A percentile compares a stretch with the other conserved stretches of the same genome.
These are phyloP conservation scores for Nosema muscidifuracis DNA, from an alignment of 371 early-diverging fungal species.

Conservation along the genomic window DNA sequence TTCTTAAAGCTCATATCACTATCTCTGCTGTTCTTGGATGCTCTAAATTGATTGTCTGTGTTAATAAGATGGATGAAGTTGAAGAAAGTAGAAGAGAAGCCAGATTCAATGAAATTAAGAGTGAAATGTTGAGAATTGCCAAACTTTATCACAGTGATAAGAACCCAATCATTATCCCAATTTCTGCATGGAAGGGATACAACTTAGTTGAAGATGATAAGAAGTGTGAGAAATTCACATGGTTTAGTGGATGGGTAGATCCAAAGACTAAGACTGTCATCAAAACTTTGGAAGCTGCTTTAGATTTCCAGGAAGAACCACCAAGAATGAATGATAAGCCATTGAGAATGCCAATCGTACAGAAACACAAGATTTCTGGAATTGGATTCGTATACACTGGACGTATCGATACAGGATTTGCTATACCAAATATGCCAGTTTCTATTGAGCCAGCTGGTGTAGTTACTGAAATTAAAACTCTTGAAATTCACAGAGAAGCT, in stretches of 20 bases:
- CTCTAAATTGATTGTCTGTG: constrained; percentile 81
- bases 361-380: constrained; percentile 91
- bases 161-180: constrained; percentile 74
- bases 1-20: constrained; percentile 92
- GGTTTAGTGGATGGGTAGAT: constrained; percentile 65
- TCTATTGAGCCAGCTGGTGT: constrained; percentile 52
- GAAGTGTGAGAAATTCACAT: constrained; percentile 70
- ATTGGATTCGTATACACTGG: constrained; percentile 96
- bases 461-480: constrained; percentile 55
- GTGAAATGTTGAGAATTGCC: constrained; percentile 92
- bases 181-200: constrained; percentile 81
- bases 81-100: constrained; percentile 71
- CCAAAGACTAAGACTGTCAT: constrained; percentile 65
- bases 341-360: constrained; percentile 81
- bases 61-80: constrained; percentile 95
- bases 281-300: constrained; percentile 83
- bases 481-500: constrained; percentile 59
- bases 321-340: constrained; percentile 85
- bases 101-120: constrained; percentile 77
- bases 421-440: constrained; percentile 82
- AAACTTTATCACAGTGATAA: constrained; percentile 82
- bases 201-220: constrained; percentile 74
- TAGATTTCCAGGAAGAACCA: constrained; percentile 82
- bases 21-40: constrained; percentile 87
- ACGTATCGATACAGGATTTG: constrained; percentile 84